phyloP scores from a whole-genome alignment of 1,284 basidiomycete species.

The Cryptococcus amylolentus region DNA sequence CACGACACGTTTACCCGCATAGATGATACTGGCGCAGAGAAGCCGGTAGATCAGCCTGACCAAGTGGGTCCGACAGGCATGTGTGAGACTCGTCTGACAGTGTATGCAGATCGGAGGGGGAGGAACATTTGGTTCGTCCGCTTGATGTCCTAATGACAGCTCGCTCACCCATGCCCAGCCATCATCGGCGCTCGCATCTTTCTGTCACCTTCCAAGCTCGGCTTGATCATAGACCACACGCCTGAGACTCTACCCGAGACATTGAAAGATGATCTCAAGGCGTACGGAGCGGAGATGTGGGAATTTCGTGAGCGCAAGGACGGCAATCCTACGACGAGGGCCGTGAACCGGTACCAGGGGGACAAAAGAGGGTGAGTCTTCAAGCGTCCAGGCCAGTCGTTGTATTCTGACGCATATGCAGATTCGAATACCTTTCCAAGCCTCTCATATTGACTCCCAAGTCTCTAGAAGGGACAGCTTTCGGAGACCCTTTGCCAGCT shows the following conservation, averaged over 20 bases:
- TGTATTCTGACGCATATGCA: constrained; percentile 5
- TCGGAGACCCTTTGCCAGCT: constrained; percentile 17
- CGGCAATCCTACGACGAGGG: constrained; percentile 33
- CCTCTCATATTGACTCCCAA: constrained; percentile 27
- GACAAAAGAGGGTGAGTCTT: constrained; percentile 33
- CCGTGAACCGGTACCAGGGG: constrained; percentile 39
- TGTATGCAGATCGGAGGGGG: constrained; percentile 42
- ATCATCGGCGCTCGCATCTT: constrained; percentile 45
- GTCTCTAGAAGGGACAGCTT: constrained; percentile 17
- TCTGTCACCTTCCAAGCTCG: constrained; percentile 29
- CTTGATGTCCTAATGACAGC: background rate
- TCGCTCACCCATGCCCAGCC: constrained; percentile 16
- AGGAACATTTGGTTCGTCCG: constrained; percentile 42
- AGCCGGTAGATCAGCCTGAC: constrained; percentile 29
- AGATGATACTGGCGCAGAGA: constrained; percentile 32
- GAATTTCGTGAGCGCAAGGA: constrained; percentile 28
- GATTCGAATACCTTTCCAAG: constrained; percentile 37
- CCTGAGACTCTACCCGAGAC: constrained; percentile 22
- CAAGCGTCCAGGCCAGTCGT: background rate
- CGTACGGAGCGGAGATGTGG: constrained; percentile 49
- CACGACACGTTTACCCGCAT: constrained; percentile 44
- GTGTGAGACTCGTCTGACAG: background rate
- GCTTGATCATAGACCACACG: constrained; percentile 43
- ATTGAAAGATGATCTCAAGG: constrained; percentile 24
- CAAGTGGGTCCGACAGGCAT: constrained; percentile 27